Evolutionary conservation across 148 eudicot genomes (phyloP), one percentile per base, ranked within the genome.

Genomic region (Polygonum maritimum): DNA sequence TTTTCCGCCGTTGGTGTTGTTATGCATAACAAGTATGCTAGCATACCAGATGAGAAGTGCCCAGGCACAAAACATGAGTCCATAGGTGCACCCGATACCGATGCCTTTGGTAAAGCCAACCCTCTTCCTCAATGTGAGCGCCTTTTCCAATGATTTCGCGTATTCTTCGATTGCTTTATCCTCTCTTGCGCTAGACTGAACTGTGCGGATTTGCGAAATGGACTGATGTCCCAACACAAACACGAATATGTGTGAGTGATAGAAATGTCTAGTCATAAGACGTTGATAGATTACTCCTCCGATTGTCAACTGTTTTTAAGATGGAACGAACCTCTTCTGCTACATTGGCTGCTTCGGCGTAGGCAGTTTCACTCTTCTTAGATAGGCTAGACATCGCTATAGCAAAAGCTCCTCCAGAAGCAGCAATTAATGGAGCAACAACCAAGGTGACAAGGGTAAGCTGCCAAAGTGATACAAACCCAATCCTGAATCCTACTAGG

Each of bases 1-100:
- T 81, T 89, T 86, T 11, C 96, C 92, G 71, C 92, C 96, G 80
- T 86, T 81, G n/a, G 96, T 87, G 74, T 81, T 77, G 31, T 63
- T 76, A 47, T 84, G 87, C 71, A 81, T 74, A 45, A 91, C 87
- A 57, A 91, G 92, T 71, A 87, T 21, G 65, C 92, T 85, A 19
- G 91, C 88, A 65, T 88, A 91, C 89, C 92, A 88, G 70, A 89
- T 87, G 70, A 91, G 92, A 54, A 91, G 81, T 57, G 89, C 87
- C 90, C 92, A 89, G 21, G 89, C 79, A 77, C 90, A 84, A 38
- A 90, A 84, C 33, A 91, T 52, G 40, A 91, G 84, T 4, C 74
- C 89, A 70, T 86, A 87, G 35, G 92, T 88, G 22, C 80, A 83
- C 18, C 96, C 96, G 49, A 91, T 83, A 15, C 92, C 88, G 44